Percentiles rank a stretch among this genome's conserved stretches.
Conservation (phyloP, 2,329 filamentous ascomycete species). For the Aspergillus chevalieri region DNA sequence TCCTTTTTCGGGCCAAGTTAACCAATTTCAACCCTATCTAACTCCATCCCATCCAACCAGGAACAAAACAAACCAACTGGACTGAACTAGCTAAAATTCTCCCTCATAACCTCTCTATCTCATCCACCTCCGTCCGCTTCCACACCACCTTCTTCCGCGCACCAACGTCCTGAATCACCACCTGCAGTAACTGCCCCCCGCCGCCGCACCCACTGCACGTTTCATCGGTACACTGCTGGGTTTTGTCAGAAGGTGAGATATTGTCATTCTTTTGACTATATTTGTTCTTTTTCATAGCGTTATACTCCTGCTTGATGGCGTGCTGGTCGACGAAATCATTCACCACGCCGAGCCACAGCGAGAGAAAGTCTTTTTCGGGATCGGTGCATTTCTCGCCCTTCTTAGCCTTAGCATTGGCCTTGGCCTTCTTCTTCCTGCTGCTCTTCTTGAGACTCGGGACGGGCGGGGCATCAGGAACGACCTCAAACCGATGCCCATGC, state of each 20-base stretch:
- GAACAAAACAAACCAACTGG: too few species aligned
- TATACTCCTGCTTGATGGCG: slow-evolving; percentile 1
- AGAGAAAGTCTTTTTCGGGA: slow-evolving; percentile 9
- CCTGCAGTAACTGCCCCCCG: too few species aligned
- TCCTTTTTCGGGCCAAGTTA: too few species aligned
- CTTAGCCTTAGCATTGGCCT: not conserved
- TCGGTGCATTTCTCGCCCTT: slow-evolving; percentile 2
- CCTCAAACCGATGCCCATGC: not conserved
- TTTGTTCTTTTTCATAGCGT: not conserved
- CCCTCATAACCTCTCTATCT: too few species aligned
- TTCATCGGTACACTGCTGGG: too few species aligned
- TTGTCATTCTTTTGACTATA: not conserved
- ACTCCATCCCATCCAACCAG: too few species aligned
- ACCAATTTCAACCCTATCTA: too few species aligned
- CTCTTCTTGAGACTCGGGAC: not conserved
- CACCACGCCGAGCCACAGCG: not conserved
- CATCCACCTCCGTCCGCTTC: not conserved
- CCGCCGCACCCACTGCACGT: too few species aligned
- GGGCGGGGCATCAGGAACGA: too few species aligned
- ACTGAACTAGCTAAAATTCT: too few species aligned
- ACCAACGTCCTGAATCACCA: not conserved
- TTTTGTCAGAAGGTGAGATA: too few species aligned
- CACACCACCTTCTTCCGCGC: not conserved
- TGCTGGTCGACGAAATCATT: slow-evolving; percentile 2
- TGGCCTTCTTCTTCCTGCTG: not conserved